These are phyloP conservation scores for Taiwanofungus camphoratus DNA, from an alignment of 1,284 basidiomycete species.

Conservation along the genomic window DNA sequence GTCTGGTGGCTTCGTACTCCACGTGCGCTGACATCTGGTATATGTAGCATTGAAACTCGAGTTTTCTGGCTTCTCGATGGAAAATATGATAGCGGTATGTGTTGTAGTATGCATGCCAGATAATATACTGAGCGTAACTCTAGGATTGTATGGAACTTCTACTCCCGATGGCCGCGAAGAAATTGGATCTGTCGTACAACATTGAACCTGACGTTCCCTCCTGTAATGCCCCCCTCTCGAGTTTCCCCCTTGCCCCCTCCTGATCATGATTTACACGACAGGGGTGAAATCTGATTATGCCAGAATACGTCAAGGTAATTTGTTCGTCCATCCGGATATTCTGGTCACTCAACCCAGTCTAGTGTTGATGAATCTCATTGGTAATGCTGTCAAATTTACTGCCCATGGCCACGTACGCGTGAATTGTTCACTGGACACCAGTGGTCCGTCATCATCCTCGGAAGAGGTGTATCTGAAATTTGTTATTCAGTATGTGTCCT, in stretches of 20 bases:
- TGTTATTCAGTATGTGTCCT: slow-evolving; percentile 47
- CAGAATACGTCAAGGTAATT: slow-evolving; percentile 60
- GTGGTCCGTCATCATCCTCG: slow-evolving; percentile 23
- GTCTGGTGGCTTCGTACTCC: background rate
- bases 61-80: slow-evolving; percentile 57
- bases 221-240: slow-evolving; percentile 35
- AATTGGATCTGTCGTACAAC: slow-evolving; percentile 65
- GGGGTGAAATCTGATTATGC: slow-evolving; percentile 71
- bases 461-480: slow-evolving; percentile 56
- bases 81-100: slow-evolving; percentile 64
- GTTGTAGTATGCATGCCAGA: background rate
- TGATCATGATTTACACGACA: slow-evolving; percentile 19
- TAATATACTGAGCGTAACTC: too few species aligned
- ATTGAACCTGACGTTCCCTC: slow-evolving; percentile 58
- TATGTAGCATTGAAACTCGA: slow-evolving; percentile 58
- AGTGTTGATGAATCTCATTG: slow-evolving; percentile 72
- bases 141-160: slow-evolving; percentile 71
- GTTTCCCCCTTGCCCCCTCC: background rate
- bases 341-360: background rate
- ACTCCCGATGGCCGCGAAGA: slow-evolving; percentile 65
- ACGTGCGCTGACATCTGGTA: background rate
- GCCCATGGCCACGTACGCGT: slow-evolving; percentile 55
- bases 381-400: slow-evolving; percentile 72
- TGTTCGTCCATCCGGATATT: background rate
- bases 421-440: slow-evolving; percentile 47